Conservation (phyloP, 805 yeast genomes). For the Candida ascalaphidarum region DNA sequence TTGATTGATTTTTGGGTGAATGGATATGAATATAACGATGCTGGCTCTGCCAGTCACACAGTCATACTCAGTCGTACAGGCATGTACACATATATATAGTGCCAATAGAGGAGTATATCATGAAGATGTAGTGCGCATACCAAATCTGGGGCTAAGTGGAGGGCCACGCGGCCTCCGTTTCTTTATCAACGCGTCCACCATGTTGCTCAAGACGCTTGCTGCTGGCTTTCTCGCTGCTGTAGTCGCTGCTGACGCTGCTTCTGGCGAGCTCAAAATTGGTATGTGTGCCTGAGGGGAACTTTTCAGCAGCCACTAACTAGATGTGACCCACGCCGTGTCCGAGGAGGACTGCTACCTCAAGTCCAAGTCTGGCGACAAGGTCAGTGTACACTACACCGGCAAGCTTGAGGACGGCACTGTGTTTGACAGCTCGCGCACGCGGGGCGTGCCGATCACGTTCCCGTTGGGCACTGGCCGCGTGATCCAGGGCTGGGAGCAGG, state of each 20-base stretch:
- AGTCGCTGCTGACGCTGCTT: conserved; percentile 1
- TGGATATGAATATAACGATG: too few relatives aligned
- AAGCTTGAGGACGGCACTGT: conserved; percentile 54
- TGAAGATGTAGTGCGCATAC: too few relatives aligned
- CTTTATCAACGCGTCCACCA: too few relatives aligned
- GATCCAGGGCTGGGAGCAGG: conserved; percentile 88
- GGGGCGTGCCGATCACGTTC: conserved; percentile 65
- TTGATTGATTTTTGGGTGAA: too few relatives aligned
- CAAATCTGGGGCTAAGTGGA: too few relatives aligned
- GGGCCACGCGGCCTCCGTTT: too few relatives aligned
- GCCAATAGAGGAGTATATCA: too few relatives aligned
- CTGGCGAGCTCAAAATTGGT: conserved; percentile 18
- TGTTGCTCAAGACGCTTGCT: too few relatives aligned
- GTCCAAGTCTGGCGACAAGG: conserved; percentile 57
- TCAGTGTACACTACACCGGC: conserved; percentile 78
- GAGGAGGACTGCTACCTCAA: conserved; percentile 45
- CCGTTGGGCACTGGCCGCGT: conserved; percentile 74
- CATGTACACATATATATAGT: too few relatives aligned
- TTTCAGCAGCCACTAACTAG: not conserved
- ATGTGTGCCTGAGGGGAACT: conserved; percentile 5
- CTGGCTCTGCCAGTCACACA: too few relatives aligned
- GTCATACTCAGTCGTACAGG: too few relatives aligned
- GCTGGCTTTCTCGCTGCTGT: too few relatives aligned
- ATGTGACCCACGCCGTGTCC: conserved; percentile 33
- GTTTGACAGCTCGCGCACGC: conserved; percentile 64